A percentile compares a stretch with the other conserved stretches of the same genome.
Evolutionary conservation across 768 basidiomycete genomes (phyloP).

Genomic region (Lentinula guzmanii): DNA sequence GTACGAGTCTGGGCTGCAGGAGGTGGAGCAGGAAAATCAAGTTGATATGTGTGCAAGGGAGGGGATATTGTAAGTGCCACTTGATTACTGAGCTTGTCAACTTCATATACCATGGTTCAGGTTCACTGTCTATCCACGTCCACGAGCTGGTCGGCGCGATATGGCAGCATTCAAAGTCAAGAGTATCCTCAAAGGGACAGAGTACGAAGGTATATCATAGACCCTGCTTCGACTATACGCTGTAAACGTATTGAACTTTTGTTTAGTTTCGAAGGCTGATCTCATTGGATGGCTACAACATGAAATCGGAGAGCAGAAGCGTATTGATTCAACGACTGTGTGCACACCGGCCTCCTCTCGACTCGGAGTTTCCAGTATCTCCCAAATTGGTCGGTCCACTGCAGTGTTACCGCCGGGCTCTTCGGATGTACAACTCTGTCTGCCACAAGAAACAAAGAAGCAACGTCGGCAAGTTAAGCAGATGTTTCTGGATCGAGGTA

Average conservation of each 20-base stretch:
- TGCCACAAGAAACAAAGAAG: conserved; percentile 66
- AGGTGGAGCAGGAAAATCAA: conserved; percentile 58
- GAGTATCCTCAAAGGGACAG: conserved; percentile 73
- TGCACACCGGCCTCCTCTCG: conserved; percentile 46
- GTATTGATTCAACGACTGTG: conserved; percentile 59
- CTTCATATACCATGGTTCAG: conserved; percentile 18
- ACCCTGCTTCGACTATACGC: neutral
- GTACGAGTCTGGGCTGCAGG: conserved; percentile 71
- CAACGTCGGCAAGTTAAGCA: conserved; percentile 68
- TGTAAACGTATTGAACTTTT: conserved; percentile 5
- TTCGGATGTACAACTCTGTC: conserved; percentile 55
- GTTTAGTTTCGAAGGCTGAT: conserved; percentile 50
- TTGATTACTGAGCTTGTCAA: neutral
- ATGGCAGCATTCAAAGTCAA: conserved; percentile 76
- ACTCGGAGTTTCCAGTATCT: conserved; percentile 22
- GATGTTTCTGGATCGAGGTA: conserved; percentile 64
- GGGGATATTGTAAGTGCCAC: conserved; percentile 66
- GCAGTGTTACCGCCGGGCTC: conserved; percentile 9
- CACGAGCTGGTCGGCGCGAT: conserved; percentile 51
- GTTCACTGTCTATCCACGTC: conserved; percentile 46
- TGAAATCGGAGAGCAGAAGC: conserved; percentile 76
- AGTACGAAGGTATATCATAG: conserved; percentile 55
- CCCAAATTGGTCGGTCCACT: conserved; percentile 25
- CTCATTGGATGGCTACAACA: conserved; percentile 71
- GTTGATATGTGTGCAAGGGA: conserved; percentile 69